Evolutionary conservation across 257 asterid species (phyloP), one percentile per base, ranked within the genome.

Genomic region (Striga asiatica): DNA sequence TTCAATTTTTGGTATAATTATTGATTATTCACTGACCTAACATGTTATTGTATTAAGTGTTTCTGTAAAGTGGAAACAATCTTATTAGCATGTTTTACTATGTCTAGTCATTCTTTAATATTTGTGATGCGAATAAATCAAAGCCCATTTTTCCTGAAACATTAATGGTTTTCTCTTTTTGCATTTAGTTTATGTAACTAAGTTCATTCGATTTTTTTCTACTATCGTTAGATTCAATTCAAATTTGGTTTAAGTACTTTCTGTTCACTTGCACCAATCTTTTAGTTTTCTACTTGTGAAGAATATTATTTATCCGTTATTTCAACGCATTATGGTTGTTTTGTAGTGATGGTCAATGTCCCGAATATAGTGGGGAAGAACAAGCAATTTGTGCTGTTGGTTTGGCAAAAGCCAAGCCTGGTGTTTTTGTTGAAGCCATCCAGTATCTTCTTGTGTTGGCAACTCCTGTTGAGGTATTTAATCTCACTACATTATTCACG

Each of bases 331-430:
- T 64, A 19, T 41, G 62, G 51, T 56, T 74, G 31, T 70, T 32
- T 57, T 56, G 68, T 55, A 88, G 97, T 88, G 97, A 88, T 74
- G 97, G 97, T 23, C 94, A 81, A 43, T 92, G 98, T 65, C 81
- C 89, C 50, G 97, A 92, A 75, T 92, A 72, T 74, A 82, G 78
- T 53, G 95, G 78, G 60, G 97, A 84, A 61, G 98, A 84, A 65
- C 97, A 92, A 78, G 95, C 94, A 66, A 92, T 92, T 19, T 92
- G 95, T 60, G 93, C 94, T 38, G 95, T 88, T 71, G 94, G 95
- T 66, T 69, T 92, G 58, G 81, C 91, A 38, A 92, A 88, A 73
- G 77, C 31, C 31, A 27, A 6, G 31, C 3, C 31, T 6, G 6
- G 4, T 27, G 31, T 27, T 27, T 27, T 27, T 27, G 6, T 27